These are phyloP conservation scores for Quercus phellos DNA, from an alignment of 331 rosid species.

Conservation along the genomic window DNA sequence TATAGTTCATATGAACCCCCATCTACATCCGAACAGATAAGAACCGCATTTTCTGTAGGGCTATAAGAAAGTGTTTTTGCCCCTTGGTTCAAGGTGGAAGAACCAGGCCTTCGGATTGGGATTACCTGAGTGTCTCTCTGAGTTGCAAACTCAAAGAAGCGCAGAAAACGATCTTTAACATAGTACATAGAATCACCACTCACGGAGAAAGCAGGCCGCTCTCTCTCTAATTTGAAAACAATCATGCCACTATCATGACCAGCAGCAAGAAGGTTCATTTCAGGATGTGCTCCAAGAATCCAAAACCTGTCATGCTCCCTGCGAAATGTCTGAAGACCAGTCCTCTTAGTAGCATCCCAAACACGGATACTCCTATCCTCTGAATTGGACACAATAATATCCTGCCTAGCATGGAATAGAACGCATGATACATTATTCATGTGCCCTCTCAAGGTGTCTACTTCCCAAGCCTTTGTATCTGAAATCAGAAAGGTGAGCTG, in stretches of 20 bases:
- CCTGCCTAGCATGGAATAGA: constrained; percentile 90
- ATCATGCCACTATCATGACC: constrained; percentile 99
- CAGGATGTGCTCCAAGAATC: constrained; percentile 93
- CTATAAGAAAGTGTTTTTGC: constrained; percentile 85
- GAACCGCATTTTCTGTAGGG: constrained; percentile 82
- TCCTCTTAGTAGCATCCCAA: constrained; percentile 93
- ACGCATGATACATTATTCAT: constrained; percentile 96
- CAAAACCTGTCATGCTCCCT: constrained; percentile 95
- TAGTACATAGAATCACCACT: constrained; percentile 80
- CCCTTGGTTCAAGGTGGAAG: constrained; percentile 68
- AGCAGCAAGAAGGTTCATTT: constrained; percentile 92
- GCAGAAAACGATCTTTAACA: constrained; percentile 73
- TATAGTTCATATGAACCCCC: constrained; percentile 92
- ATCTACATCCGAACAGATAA: constrained; percentile 82
- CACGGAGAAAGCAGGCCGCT: constrained; percentile 81
- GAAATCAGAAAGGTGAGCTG: constrained; percentile 24
- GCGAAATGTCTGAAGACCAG: constrained; percentile 93
- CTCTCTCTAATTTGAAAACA: constrained; percentile 92
- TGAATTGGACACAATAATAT: constrained; percentile 88
- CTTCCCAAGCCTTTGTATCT: constrained; percentile 99
- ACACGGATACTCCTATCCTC: constrained; percentile 97
- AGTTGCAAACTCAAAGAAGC: constrained; percentile 69
- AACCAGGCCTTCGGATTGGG: constrained; percentile 81
- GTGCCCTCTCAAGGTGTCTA: constrained; percentile 94
- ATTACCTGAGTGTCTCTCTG: constrained; percentile 81